Conservation (phyloP, 345 rosid species). For the Syzygium aromaticum region DNA sequence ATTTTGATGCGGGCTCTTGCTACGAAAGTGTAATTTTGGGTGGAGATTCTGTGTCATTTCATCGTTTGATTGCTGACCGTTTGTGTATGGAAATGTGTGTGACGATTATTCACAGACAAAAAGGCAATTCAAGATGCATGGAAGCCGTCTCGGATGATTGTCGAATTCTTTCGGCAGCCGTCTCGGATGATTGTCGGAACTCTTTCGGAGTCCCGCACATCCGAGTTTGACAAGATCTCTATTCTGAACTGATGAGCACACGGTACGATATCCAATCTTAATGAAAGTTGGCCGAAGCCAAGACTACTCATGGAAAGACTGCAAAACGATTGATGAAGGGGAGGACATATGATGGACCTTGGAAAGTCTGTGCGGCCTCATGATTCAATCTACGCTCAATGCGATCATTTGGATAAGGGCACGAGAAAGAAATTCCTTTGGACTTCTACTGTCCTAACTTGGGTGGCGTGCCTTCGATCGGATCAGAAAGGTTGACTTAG, state of each 20-base stretch:
- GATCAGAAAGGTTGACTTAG: too few relatives aligned
- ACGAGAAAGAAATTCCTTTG: rapidly evolving
- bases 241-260: not conserved
- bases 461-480: not conserved
- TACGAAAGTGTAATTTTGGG: not conserved
- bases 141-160: not conserved
- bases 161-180: not conserved
- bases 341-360: not conserved
- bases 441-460: not conserved
- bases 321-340: not conserved
- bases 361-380: not conserved
- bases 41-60: not conserved
- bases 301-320: not conserved
- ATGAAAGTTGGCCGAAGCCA: not conserved
- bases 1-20: not conserved
- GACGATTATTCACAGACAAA: too few relatives aligned
- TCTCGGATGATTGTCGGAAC: not conserved
- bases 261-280: not conserved
- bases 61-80: not conserved
- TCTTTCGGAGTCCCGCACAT: not conserved
- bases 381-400: not conserved
- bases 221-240: not conserved
- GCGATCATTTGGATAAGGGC: not conserved
- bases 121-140: not conserved
- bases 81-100: not conserved